Conservation (phyloP, 257 asterid genomes). For the Solanum acaule region DNA sequence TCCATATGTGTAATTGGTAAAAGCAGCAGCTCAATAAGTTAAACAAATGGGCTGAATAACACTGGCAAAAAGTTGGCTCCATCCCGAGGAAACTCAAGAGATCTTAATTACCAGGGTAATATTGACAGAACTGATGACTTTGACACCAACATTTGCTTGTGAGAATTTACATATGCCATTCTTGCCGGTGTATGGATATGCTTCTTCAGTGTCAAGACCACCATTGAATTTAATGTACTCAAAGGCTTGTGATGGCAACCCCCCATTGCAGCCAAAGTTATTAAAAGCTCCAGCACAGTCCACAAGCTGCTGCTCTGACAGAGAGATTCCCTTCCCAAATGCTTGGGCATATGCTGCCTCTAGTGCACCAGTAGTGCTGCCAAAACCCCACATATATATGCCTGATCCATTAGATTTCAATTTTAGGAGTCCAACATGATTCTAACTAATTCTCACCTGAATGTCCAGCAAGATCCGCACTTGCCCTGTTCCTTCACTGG, state of each 20-base stretch:
- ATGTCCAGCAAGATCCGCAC: constrained; percentile 99
- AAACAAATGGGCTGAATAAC: background rate
- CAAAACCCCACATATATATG: background rate
- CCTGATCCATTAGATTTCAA: background rate
- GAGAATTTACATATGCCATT: constrained; percentile 66
- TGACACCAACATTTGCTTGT: constrained; percentile 53
- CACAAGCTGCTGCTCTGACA: constrained; percentile 97
- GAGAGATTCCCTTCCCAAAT: constrained; percentile 59
- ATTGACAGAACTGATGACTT: constrained; percentile 70
- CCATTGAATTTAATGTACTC: constrained; percentile 87
- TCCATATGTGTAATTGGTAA: background rate
- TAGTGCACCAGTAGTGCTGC: constrained; percentile 94
- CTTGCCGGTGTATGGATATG: constrained; percentile 76
- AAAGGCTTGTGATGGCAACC: constrained; percentile 96
- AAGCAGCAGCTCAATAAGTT: background rate
- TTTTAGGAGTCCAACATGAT: background rate
- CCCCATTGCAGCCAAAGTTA: constrained; percentile 91
- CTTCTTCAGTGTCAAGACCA: constrained; percentile 82
- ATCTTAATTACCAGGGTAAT: constrained; percentile 63
- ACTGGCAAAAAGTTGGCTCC: background rate
- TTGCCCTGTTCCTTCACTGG: constrained; percentile 79
- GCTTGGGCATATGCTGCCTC: constrained; percentile 96
- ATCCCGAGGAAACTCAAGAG: background rate
- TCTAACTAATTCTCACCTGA: constrained; percentile 45
- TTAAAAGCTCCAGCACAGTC: constrained; percentile 94